Base-by-base conservation (phyloP, 352 stramenopile species). In the Blastocystis sp. region DNA sequence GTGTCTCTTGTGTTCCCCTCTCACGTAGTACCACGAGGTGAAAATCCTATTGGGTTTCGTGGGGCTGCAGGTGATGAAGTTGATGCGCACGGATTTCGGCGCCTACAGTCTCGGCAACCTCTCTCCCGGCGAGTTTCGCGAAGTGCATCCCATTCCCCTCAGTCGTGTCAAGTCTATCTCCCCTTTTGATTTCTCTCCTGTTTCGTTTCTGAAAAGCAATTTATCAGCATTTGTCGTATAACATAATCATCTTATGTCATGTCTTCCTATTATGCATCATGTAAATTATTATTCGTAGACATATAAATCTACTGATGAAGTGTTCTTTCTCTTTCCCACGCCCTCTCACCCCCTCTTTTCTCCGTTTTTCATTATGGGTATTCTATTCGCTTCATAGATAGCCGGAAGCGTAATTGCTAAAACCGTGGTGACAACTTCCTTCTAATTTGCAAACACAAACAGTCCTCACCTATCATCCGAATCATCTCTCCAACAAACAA, bases 61-160 rank as follows among this genome's bases (percentile, higher is more conserved):
- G 29, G 90, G 91, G 4, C 88, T 96, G 27, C 88, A 93, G 24
- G 91, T 97, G 36, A 94, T 94, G 87, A 89, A 89, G 32, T 88
- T 97, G 32, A 93, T 95, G 24, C 92, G 93, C 69, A 91, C 93
- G 38, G 89, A 94, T 64, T 97, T 93, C 64, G 93, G 93, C 6
- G 92, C 92, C 21, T 96, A 94, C 87, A 89, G 90, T 40, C 90
- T 96, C 9, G 91, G 90, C 8, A 90, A 94, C 79, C 87, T 96
- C 1, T 88, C 89, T 2, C 87, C 81, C 4, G 92, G 92, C n/a
- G 87, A 91, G 14, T 92, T 94, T 59, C 72, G 94, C 27, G 90
- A 94, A 77, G 91, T 94, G 32, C 86, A 84, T 2, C 81, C 90
- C 8, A 94, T 94, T 88, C 84, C 87, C 73, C 42, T 92, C 21